A percentile compares a stretch with the other conserved stretches of the same genome.
phyloP scores from a whole-genome alignment of 108 stramenopile species.

The Schizochytrium sp. region DNA sequence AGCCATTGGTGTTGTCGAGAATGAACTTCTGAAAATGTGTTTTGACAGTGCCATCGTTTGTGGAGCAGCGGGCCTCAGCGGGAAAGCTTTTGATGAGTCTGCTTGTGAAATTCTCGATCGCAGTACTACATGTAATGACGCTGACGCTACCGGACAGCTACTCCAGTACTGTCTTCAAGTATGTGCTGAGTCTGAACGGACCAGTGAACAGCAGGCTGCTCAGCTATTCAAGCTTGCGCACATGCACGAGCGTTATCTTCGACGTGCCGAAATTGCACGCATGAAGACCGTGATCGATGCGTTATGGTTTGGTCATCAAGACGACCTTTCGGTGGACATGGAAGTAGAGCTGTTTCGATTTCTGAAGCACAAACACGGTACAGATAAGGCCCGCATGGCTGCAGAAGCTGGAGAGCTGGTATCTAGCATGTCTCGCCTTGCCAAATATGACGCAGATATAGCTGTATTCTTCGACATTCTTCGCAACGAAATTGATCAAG shows the following conservation, averaged over 20 bases:
- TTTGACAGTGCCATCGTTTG: constrained; percentile 44
- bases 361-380: constrained; percentile 14
- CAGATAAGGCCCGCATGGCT: constrained; percentile 24
- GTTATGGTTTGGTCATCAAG: neutral
- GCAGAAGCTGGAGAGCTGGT: neutral
- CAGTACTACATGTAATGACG: neutral
- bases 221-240: neutral
- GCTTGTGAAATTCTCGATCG: constrained; percentile 1
- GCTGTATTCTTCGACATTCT: constrained; percentile 26
- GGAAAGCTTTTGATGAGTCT: neutral
- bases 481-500: constrained; percentile 36
- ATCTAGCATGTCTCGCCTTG: neutral
- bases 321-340: constrained; percentile 36
- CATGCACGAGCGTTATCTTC: neutral
- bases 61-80: neutral
- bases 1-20: neutral
- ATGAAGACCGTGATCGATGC: neutral
- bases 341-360: constrained; percentile 61
- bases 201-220: neutral
- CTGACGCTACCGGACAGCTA: neutral
- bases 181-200: neutral
- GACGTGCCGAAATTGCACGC: neutral
- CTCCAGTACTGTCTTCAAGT: neutral
- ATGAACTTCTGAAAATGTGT: constrained; percentile 10
- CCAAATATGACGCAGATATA: neutral